Conservation (phyloP, 495 filamentous ascomycete species). For the Penicillium bovifimosum region DNA sequence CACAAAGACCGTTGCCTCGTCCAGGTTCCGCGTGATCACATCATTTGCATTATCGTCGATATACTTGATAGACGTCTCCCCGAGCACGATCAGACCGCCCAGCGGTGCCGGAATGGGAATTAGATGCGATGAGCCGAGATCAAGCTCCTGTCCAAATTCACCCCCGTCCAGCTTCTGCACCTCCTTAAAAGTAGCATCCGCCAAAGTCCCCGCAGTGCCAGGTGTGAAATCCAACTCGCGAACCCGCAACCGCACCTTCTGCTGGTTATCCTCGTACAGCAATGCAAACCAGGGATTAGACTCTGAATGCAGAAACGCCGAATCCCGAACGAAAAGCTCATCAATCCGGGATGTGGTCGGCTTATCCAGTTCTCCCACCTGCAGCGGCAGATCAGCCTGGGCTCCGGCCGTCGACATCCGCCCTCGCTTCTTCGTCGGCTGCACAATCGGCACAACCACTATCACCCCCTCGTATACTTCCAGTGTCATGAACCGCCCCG, state of each 20-base stretch:
- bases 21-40: slow-evolving; percentile 53
- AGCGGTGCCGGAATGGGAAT: slow-evolving; percentile 72
- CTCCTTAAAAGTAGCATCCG: slow-evolving; percentile 49
- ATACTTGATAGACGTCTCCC: slow-evolving; percentile 80
- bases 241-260: slow-evolving; percentile 58
- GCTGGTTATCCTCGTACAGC: slow-evolving; percentile 68
- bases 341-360: slow-evolving; percentile 70
- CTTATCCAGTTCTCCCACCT: slow-evolving; percentile 57
- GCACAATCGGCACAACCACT: slow-evolving; percentile 64
- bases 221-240: slow-evolving; percentile 49
- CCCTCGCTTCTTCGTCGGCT: slow-evolving; percentile 50
- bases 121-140: slow-evolving; percentile 69
- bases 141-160: slow-evolving; percentile 52
- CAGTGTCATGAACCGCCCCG: slow-evolving; percentile 71
- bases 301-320: slow-evolving; percentile 72
- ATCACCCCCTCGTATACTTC: slow-evolving; percentile 88
- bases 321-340: slow-evolving; percentile 81
- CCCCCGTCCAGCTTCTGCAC: slow-evolving; percentile 31
- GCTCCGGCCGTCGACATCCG: slow-evolving; percentile 19
- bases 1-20: slow-evolving; percentile 74
- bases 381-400: slow-evolving; percentile 33
- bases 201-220: slow-evolving; percentile 38
- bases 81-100: slow-evolving; percentile 73
- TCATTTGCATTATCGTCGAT: slow-evolving; percentile 65
- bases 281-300: slow-evolving; percentile 73